Base-by-base conservation (phyloP, 768 basidiomycete genomes). In the Baorangia bicolor region DNA sequence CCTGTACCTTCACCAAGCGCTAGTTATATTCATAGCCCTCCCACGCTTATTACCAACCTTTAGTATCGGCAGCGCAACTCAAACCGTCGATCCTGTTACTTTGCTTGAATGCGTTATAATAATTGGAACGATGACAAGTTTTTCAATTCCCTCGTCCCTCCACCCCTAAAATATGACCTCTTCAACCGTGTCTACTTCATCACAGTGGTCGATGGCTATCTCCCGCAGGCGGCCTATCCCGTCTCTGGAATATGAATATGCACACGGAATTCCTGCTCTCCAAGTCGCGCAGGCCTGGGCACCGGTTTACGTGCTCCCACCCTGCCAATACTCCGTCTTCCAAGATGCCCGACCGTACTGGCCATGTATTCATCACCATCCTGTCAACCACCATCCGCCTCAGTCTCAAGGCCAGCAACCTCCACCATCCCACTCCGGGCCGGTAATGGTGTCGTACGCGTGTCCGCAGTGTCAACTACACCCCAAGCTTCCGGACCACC, bases 381-480 rank as follows among this genome's bases (percentile, higher is more conserved):
- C 9, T 12, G 0, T 27, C 7, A 7, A 12, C 31, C 25, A 31
- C 3, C 27, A 30, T 0, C 21, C 25, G 12, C 14, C 14, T 27
- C 31, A 5, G 4, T 37, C 12, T 40, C 45, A 21, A 4, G 21
- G 47, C n/a, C 42, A 39, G 2, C 38, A 27, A 23, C 5, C 23
- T n/a, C 18, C 9, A 6, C 6, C 51, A 10, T 6, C 25, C 10
- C 2, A 9, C 45, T 23, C 20, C 4, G 6, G n/a, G 13, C 6
- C 6, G 20, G 28, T 25, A 2, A 2, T 18, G 4, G 21, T 18
- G 7, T 55, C 34, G 7, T 58, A 52, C 34, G 42, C 51, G 9
- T 68, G 67, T n/a, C 68, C 63, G 0, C 58, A 63, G 7, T 68
- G 67, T 44, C 33, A 25, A 37, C 20, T 21, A 39, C 37, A 20